These are phyloP conservation scores for Deakozyma indianensis DNA, from an alignment of 805 yeast genomes.

Conservation along the genomic window DNA sequence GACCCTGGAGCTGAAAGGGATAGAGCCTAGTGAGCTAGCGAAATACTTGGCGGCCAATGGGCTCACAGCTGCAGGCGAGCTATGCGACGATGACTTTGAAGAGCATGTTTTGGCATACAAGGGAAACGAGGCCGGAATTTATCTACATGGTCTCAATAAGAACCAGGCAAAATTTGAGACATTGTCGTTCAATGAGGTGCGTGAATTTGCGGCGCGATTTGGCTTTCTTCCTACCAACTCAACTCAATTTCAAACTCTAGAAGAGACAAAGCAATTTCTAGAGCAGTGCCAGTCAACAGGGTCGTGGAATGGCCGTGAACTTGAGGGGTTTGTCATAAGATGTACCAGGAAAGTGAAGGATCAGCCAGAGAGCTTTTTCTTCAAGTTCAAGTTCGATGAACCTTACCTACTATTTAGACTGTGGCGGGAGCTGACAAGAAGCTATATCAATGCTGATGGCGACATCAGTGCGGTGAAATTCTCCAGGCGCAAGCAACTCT, in stretches of 20 bases:
- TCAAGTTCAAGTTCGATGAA: slow-evolving; percentile 89
- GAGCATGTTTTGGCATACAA: slow-evolving; percentile 79
- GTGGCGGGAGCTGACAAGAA: slow-evolving; percentile 75
- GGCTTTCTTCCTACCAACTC: slow-evolving; percentile 52
- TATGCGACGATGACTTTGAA: slow-evolving; percentile 85
- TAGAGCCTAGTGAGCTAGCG: slow-evolving; percentile 40
- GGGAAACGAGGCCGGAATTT: slow-evolving; percentile 59
- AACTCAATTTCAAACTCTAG: slow-evolving; percentile 25
- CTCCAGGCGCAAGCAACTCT: slow-evolving; percentile 28
- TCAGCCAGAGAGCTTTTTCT: slow-evolving; percentile 43
- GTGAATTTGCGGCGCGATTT: slow-evolving; percentile 43
- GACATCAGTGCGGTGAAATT: slow-evolving; percentile 17
- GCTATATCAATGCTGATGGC: slow-evolving; percentile 27
- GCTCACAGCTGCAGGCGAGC: slow-evolving; percentile 80
- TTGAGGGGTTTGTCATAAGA: slow-evolving; percentile 90
- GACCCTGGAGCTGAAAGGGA: slow-evolving; percentile 34
- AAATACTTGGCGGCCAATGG: slow-evolving; percentile 32
- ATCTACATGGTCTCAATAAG: slow-evolving; percentile 74
- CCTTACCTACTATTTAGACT: slow-evolving; percentile 86
- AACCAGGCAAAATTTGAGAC: slow-evolving; percentile 56
- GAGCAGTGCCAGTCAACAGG: slow-evolving; percentile 51
- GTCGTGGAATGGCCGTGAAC: slow-evolving; percentile 50
- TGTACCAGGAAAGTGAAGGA: slow-evolving; percentile 24
- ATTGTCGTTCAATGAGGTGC: slow-evolving; percentile 44
- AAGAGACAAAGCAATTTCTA: slow-evolving; percentile 35